Evolutionary conservation across 805 yeast genomes (phyloP).

Genomic region (Zygoascus flipseniorum): DNA sequence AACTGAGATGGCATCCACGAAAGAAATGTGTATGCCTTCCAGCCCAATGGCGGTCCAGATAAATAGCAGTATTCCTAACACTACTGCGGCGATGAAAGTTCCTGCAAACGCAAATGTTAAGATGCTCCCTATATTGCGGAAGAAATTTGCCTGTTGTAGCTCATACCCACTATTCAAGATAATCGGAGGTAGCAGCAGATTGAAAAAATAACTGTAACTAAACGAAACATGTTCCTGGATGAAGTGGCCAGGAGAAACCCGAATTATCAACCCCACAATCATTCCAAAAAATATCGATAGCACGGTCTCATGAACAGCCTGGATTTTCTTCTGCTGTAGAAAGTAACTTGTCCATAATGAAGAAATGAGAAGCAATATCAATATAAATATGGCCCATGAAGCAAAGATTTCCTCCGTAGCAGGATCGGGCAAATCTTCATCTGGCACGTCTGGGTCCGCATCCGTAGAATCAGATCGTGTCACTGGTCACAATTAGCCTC

Average conservation of each 20-base stretch:
- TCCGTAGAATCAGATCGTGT: slow-evolving; percentile 22
- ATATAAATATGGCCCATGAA: slow-evolving; percentile 93
- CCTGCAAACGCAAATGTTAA: slow-evolving; percentile 95
- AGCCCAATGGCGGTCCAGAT: slow-evolving; percentile 88
- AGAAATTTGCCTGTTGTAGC: slow-evolving; percentile 90
- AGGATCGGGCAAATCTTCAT: slow-evolving; percentile 61
- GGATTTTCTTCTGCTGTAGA: slow-evolving; percentile 81
- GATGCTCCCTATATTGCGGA: slow-evolving; percentile 83
- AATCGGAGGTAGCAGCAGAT: slow-evolving; percentile 89
- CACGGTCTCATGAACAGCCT: slow-evolving; percentile 96
- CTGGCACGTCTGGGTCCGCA: slow-evolving; percentile 29
- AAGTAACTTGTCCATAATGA: slow-evolving; percentile 95
- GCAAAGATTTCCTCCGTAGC: slow-evolving; percentile 91
- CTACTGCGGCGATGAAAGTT: slow-evolving; percentile 85
- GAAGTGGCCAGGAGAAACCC: slow-evolving; percentile 92
- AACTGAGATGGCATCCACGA: slow-evolving; percentile 94
- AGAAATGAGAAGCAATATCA: slow-evolving; percentile 67
- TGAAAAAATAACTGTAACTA: slow-evolving; percentile 90
- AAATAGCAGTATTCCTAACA: slow-evolving; percentile 77
- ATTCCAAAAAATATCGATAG: slow-evolving; percentile 92
- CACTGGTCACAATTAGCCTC: not conserved
- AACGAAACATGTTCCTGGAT: slow-evolving; percentile 96
- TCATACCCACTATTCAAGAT: slow-evolving; percentile 95
- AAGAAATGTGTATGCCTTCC: slow-evolving; percentile 79
- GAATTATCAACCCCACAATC: slow-evolving; percentile 86